Percentiles rank a stretch among this genome's conserved stretches.
These are phyloP conservation scores for Escovopsis sp. DNA, from an alignment of 2,329 filamentous ascomycete genomes.

Conservation along the genomic window DNA sequence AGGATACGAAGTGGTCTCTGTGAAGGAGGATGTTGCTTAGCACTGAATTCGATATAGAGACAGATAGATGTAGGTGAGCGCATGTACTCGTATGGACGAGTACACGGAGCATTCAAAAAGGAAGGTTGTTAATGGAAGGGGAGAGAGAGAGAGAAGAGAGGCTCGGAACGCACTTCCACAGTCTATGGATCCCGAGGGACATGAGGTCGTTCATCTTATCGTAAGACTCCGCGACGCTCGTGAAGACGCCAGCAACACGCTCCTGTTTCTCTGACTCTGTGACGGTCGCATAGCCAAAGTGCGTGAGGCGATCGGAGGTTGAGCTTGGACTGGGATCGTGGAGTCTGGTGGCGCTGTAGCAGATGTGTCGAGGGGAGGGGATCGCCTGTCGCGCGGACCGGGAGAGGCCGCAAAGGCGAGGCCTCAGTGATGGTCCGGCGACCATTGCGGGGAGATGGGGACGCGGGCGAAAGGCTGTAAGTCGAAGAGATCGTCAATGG, in stretches of 20 bases:
- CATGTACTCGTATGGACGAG: no score
- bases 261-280: slow-evolving; percentile 60
- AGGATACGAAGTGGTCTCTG: slow-evolving; percentile 80
- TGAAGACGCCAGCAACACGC: slow-evolving; percentile 75
- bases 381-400: slow-evolving; percentile 7
- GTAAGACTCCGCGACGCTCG: slow-evolving; percentile 85
- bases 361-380: slow-evolving; percentile 13
- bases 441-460: slow-evolving; percentile 11
- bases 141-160: not conserved
- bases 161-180: slow-evolving; percentile 56
- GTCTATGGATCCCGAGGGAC: slow-evolving; percentile 89
- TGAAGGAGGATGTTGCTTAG: not conserved
- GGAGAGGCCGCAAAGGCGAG: slow-evolving; percentile 12
- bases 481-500: no score
- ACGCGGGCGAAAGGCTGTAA: not conserved
- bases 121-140: no score
- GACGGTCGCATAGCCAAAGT: slow-evolving; percentile 83
- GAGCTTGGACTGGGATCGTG: slow-evolving; percentile 6
- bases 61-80: no score
- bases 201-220: slow-evolving; percentile 99
- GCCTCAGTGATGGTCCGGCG: slow-evolving; percentile 15
- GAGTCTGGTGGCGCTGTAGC: slow-evolving; percentile 12
- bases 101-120: no score
- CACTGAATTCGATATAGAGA: no score
- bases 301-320: slow-evolving; percentile 46